phyloP scores from a whole-genome alignment of 148 eudicot genomes.

The Pouteria glomerata region DNA sequence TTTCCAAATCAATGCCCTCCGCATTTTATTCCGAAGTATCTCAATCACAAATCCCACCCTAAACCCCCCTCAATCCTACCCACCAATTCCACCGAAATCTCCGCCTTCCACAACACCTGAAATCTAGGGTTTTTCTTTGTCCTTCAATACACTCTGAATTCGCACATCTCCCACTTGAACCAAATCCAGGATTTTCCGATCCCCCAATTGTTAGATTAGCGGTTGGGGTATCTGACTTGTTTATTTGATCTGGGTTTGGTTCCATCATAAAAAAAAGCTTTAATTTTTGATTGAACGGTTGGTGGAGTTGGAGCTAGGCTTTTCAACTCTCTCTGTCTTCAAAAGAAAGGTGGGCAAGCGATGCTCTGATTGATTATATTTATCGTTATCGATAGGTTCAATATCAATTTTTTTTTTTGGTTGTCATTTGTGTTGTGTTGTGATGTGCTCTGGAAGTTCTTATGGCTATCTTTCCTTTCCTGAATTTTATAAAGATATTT shows the following conservation, averaged over 20 bases:
- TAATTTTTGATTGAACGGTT: not conserved
- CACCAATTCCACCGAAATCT: not conserved
- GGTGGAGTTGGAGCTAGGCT: slow-evolving; percentile 4
- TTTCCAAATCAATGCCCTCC: too few relatives aligned
- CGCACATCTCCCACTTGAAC: not conserved
- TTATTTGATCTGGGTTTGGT: not conserved
- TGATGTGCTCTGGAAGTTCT: not conserved
- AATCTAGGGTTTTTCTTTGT: not conserved
- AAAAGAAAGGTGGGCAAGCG: not conserved
- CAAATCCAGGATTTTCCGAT: not conserved
- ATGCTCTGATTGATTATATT: not conserved
- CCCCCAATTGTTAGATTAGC: not conserved
- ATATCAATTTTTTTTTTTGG: not conserved
- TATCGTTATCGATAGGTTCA: not conserved
- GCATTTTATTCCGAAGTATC: not conserved
- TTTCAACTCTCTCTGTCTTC: not conserved
- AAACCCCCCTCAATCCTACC: not conserved
- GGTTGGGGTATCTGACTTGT: not conserved
- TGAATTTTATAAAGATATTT: not conserved
- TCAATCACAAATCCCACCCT: not conserved
- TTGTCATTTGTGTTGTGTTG: not conserved
- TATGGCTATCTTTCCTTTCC: not conserved
- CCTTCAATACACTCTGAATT: too few relatives aligned
- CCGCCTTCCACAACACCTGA: not conserved
- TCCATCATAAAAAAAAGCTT: too few relatives aligned